Base-by-base conservation (phyloP, 2,329 filamentous ascomycete species). In the Lasiodiplodia gonubiensis region DNA sequence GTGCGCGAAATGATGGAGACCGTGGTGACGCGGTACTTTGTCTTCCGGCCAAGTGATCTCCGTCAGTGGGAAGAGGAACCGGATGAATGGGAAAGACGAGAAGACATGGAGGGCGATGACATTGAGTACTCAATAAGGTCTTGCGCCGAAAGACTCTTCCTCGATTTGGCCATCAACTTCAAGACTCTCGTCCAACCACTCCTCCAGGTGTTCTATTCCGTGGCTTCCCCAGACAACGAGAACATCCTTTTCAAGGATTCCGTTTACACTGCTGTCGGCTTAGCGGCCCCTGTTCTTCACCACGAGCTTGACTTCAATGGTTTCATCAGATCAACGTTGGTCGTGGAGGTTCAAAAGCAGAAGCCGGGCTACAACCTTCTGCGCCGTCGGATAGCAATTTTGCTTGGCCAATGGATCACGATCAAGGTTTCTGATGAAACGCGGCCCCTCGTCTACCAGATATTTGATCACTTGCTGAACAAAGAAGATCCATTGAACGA, bases 51-150 rank as follows among this genome's bases (percentile, higher is more conserved):
- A 68, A 88, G 89, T 63, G 95, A 99, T 78, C 86, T 98, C 0
- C 89, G 93, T 69, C 91, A 93, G 68, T 99, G 95, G 95, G 91
- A 96, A 75, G 91, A 96, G 74, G 93, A 97, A 68, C 93, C 94
- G 0, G 93, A 99, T 77, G 93, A 96, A 65, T 99, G 95, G 94
- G 94, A 97, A 78, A 90, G 92, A 70, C 89, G 90, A 73, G 93
- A 97, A 81, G 93, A 96, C 74, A 91, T 90, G 69, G 88, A 92
- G 68, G 89, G 91, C 42, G 92, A 93, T 72, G 78, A 78, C 68
- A 98, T 92, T 86, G 93, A 98, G 74, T 97, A 94, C 82, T 92
- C 94, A 68, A 90, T 98, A 64, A 89, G 94, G 37, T 92, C 94
- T 2, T 98, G 94, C 76, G 90, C 95, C 0, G 95, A 99, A 79